These are phyloP conservation scores for Kwoniella sp. DNA, from an alignment of 768 basidiomycete genomes.

Conservation along the genomic window DNA sequence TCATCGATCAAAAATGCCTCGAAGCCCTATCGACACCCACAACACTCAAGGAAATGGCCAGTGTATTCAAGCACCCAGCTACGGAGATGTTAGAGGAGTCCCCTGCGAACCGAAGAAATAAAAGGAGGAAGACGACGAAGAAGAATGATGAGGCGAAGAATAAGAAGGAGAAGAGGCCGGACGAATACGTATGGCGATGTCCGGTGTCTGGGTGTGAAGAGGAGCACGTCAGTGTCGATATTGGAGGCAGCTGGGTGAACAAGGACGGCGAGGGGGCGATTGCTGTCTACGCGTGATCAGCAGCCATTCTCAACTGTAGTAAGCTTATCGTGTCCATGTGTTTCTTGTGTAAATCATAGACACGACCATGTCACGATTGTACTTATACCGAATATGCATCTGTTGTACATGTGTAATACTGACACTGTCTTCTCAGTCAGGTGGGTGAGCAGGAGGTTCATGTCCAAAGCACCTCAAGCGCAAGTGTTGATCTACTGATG, in stretches of 20 bases:
- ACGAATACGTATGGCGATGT: slow-evolving; percentile 46
- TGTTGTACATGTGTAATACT: too few species aligned
- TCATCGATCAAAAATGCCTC: slow-evolving; percentile 51
- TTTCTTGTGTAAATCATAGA: too few species aligned
- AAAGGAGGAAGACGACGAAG: slow-evolving; percentile 16
- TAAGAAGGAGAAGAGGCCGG: slow-evolving; percentile 20
- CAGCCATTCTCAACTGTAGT: neutral
- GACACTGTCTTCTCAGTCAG: too few species aligned
- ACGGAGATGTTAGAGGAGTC: slow-evolving; percentile 8
- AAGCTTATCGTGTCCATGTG: too few species aligned
- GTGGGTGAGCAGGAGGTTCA: too few species aligned
- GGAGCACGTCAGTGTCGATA: slow-evolving; percentile 37
- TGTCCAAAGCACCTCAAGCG: too few species aligned
- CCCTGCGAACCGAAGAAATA: slow-evolving; percentile 12
- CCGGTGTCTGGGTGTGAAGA: slow-evolving; percentile 45
- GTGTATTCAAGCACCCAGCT: slow-evolving; percentile 15
- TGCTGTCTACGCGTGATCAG: slow-evolving; percentile 29
- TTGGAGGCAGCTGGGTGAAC: slow-evolving; percentile 32
- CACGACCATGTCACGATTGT: too few species aligned
- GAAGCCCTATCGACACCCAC: slow-evolving; percentile 32
- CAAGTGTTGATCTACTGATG: too few species aligned
- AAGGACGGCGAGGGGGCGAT: slow-evolving; percentile 37
- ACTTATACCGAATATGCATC: too few species aligned
- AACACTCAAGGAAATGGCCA: slow-evolving; percentile 1
- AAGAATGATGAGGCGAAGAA: slow-evolving; percentile 9